A percentile compares a stretch with the other conserved stretches of the same genome.
Evolutionary conservation across 805 yeast genomes (phyloP).

Genomic region (Ogataea sp.): DNA sequence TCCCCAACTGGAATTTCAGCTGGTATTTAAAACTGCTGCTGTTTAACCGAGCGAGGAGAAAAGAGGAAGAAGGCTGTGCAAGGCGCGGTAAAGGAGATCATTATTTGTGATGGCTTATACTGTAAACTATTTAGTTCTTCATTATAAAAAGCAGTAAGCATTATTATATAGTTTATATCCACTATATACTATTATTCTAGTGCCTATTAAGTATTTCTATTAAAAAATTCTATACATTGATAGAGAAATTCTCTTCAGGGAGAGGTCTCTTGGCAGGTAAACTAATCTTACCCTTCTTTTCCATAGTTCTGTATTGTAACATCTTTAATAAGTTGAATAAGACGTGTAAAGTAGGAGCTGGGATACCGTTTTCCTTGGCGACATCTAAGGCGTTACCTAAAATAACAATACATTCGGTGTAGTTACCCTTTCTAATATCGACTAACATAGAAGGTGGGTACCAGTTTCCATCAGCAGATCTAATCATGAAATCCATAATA

Average conservation of each 20-base stretch:
- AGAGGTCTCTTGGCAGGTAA: conserved; percentile 25
- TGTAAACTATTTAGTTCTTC: no score
- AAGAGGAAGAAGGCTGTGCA: no score
- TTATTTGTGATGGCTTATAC: no score
- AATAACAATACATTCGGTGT: conserved; percentile 33
- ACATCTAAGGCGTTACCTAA: conserved; percentile 30
- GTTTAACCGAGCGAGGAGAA: no score
- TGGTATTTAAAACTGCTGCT: no score
- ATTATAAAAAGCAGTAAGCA: no score
- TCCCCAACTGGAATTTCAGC: no score
- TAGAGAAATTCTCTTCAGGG: conserved; percentile 13
- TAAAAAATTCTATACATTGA: not conserved
- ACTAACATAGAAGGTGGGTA: conserved; percentile 39
- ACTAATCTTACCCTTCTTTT: conserved; percentile 26
- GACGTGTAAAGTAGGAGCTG: conserved; percentile 48
- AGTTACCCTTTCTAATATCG: conserved; percentile 29
- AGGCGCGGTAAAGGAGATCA: no score
- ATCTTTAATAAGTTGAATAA: conserved; percentile 51
- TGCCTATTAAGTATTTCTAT: not conserved
- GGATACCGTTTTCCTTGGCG: conserved; percentile 30
- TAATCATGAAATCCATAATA: conserved; percentile 25
- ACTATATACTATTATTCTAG: no score
- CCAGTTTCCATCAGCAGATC: conserved; percentile 28
- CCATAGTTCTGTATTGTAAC: conserved; percentile 54
- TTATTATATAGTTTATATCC: no score